phyloP scores from a whole-genome alignment of 192 early-diverging fungal species.

The Coemansia sp. region DNA sequence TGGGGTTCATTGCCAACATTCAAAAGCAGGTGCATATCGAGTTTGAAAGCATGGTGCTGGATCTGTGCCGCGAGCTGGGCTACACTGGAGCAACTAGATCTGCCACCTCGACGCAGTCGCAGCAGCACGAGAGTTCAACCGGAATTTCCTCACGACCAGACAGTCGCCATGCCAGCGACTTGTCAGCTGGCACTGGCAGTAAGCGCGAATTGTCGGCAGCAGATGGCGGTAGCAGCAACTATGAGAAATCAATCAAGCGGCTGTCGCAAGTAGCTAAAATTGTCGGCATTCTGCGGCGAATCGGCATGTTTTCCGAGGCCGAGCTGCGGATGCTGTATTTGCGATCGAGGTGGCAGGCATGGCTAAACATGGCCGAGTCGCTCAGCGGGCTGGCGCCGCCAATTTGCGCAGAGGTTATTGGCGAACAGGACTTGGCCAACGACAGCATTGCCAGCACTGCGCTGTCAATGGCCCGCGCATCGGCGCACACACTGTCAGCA shows the following conservation, averaged over 20 bases:
- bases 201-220: neutral
- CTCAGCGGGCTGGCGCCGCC: constrained; percentile 26
- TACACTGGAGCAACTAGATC: constrained; percentile 6
- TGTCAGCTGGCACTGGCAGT: neutral
- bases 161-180: neutral
- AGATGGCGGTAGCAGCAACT: constrained; percentile 5
- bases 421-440: neutral
- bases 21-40: constrained; percentile 43
- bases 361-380: constrained; percentile 30
- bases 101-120: neutral
- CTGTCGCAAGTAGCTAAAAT: constrained; percentile 36
- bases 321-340: constrained; percentile 45
- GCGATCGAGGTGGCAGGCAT: constrained; percentile 48
- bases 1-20: constrained; percentile 24
- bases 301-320: constrained; percentile 32
- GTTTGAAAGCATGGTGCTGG: constrained; percentile 43
- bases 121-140: neutral
- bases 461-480: neutral
- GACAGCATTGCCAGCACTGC: neutral
- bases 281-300: constrained; percentile 34
- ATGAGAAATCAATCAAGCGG: constrained; percentile 35
- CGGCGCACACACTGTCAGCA: neutral
- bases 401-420: neutral
- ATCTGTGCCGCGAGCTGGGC: constrained; percentile 36
- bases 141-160: neutral